Conservation (phyloP, 75 land plant genomes). For the Sequoiadendron giganteum region DNA sequence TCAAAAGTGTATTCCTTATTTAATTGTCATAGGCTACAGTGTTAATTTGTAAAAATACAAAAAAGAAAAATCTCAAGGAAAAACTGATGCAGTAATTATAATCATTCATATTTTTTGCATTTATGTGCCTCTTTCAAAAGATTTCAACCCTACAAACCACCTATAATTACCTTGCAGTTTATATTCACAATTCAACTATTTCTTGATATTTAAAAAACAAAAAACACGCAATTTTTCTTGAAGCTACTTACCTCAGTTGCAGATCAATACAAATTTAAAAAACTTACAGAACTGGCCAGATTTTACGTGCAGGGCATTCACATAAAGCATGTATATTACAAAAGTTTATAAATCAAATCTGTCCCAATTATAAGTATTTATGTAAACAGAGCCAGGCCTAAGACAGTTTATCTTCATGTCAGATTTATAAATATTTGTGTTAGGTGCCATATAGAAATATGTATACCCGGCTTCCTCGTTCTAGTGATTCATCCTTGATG, state of each 20-base stretch:
- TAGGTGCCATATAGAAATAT: neutral
- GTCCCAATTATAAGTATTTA: neutral
- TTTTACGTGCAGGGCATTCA: neutral
- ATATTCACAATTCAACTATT: neutral
- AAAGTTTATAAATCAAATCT: neutral
- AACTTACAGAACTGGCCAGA: neutral
- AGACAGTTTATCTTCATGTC: neutral
- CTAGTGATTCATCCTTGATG: constrained; percentile 89
- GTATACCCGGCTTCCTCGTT: constrained; percentile 91
- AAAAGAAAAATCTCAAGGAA: neutral
- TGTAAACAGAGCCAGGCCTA: neutral
- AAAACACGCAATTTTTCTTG: neutral
- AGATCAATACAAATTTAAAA: neutral
- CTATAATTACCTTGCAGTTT: neutral
- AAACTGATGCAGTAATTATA: neutral
- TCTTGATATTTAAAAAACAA: neutral
- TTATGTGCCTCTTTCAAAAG: neutral
- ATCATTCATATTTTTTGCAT: neutral
- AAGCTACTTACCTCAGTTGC: neutral
- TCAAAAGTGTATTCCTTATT: neutral
- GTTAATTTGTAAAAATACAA: neutral
- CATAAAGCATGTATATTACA: neutral
- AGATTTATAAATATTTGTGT: neutral
- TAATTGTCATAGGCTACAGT: neutral
- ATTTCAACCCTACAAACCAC: neutral